Evolutionary conservation across 176 grass and related monocot genomes (phyloP).

Genomic region (Saccharum officinarum): DNA sequence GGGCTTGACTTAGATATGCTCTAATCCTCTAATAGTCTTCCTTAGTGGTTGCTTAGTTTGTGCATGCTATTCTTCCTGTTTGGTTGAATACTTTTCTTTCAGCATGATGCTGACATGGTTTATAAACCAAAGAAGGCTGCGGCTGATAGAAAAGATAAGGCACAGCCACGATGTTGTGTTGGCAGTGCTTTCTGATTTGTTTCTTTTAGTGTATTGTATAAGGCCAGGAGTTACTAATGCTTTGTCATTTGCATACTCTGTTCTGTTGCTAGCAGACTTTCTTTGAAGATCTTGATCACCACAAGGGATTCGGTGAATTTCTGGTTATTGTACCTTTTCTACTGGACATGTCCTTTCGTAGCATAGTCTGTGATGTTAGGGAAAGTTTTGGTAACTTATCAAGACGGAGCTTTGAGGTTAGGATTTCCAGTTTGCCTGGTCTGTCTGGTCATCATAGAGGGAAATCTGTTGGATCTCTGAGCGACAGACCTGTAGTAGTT

Average conservation of each 20-base stretch:
- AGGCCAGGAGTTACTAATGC: conserved; percentile 19
- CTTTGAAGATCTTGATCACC: conserved; percentile 5
- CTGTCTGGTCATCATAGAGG: conserved; percentile 50
- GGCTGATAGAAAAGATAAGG: background rate
- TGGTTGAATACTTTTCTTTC: background rate
- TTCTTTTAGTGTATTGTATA: background rate
- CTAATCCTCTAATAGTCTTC: background rate
- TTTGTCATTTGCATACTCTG: conserved; percentile 38
- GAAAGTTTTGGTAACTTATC: conserved; percentile 82
- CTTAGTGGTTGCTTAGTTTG: conserved; percentile 27
- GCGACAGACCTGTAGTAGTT: conserved; percentile 27
- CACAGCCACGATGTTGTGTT: background rate
- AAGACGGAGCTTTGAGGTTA: conserved; percentile 70
- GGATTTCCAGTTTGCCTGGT: conserved; percentile 60
- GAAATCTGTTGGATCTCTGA: conserved; percentile 43
- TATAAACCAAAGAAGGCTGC: background rate
- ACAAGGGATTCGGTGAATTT: background rate
- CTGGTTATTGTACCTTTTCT: background rate
- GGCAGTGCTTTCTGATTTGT: conserved; percentile 1
- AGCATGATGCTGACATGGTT: background rate
- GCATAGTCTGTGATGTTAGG: conserved; percentile 73
- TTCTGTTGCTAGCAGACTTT: conserved; percentile 25
- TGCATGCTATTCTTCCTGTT: conserved; percentile 2
- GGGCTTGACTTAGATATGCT: background rate
- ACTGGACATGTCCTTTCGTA: conserved; percentile 65